Evolutionary conservation across 2,329 filamentous ascomycete species (phyloP).

Genomic region (Phyllosticta citriasiana): DNA sequence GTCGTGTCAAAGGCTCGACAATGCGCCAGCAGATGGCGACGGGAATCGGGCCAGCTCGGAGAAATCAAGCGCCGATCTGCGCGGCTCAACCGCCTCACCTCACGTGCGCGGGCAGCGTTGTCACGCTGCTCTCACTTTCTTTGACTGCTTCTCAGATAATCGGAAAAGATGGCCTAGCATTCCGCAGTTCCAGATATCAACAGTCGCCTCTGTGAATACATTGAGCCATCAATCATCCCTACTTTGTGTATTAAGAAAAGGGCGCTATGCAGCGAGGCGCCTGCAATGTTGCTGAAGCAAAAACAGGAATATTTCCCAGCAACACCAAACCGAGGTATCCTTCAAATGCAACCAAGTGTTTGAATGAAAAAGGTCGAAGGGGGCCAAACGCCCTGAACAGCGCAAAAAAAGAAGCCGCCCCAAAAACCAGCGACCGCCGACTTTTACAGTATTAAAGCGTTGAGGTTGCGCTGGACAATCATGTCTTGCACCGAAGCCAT

Average conservation of each 20-base stretch:
- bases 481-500: conserved; percentile 45
- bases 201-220: not conserved
- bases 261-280: conserved; percentile 8
- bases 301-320: not conserved
- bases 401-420: not conserved
- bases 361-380: not conserved
- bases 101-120: not conserved
- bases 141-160: no score
- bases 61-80: not conserved
- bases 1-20: conserved; percentile 1
- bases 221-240: conserved; percentile 4
- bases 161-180: not conserved
- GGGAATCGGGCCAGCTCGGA: conserved; percentile 2
- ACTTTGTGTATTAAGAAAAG: conserved; percentile 3
- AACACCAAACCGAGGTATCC: conserved; percentile 11
- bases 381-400: not conserved
- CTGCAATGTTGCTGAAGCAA: conserved; percentile 1
- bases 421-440: conserved; percentile 1
- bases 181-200: not conserved
- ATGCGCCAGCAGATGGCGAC: not conserved
- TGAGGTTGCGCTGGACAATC: conserved; percentile 44
- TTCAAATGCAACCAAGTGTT: conserved; percentile 8
- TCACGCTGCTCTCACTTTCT: not conserved
- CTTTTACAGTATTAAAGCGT: conserved; percentile 32
- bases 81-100: not conserved